Evolutionary conservation across 1,284 basidiomycete species (phyloP).

Genomic region (Ustilago xerochloae): DNA sequence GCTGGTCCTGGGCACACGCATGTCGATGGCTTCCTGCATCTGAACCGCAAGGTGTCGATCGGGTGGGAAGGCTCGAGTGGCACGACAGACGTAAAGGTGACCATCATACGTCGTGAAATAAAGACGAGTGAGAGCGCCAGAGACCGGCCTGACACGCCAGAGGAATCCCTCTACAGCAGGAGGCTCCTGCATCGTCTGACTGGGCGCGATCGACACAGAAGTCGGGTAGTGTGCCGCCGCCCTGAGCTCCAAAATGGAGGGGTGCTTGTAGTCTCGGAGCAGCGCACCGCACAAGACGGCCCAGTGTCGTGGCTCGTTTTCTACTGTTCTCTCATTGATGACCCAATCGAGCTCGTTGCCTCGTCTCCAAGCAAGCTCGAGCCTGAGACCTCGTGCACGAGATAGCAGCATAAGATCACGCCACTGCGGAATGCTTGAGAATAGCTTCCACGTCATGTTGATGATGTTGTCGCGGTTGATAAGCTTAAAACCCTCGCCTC

Average conservation of each 20-base stretch:
- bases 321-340: constrained; percentile 76
- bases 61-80: constrained; percentile 76
- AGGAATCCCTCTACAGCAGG: constrained; percentile 82
- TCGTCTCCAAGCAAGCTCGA: constrained; percentile 81
- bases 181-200: constrained; percentile 76
- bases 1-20: constrained; percentile 39
- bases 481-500: constrained; percentile 70
- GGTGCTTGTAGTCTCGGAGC: constrained; percentile 71
- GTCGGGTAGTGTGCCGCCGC: constrained; percentile 76
- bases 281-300: constrained; percentile 79
- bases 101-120: constrained; percentile 82
- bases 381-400: constrained; percentile 73
- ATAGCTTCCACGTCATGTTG: constrained; percentile 70
- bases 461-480: constrained; percentile 76
- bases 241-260: constrained; percentile 78
- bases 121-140: constrained; percentile 74
- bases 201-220: constrained; percentile 73
- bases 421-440: constrained; percentile 75
- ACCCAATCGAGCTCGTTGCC: constrained; percentile 83
- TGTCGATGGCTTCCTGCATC: constrained; percentile 35
- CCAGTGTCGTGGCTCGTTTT: constrained; percentile 77
- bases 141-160: constrained; percentile 75
- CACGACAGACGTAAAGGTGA: constrained; percentile 75
- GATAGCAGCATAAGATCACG: constrained; percentile 74
- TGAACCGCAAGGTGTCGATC: constrained; percentile 73